phyloP scores from a whole-genome alignment of 1,284 basidiomycete species.

The Meripilus lineatus region DNA sequence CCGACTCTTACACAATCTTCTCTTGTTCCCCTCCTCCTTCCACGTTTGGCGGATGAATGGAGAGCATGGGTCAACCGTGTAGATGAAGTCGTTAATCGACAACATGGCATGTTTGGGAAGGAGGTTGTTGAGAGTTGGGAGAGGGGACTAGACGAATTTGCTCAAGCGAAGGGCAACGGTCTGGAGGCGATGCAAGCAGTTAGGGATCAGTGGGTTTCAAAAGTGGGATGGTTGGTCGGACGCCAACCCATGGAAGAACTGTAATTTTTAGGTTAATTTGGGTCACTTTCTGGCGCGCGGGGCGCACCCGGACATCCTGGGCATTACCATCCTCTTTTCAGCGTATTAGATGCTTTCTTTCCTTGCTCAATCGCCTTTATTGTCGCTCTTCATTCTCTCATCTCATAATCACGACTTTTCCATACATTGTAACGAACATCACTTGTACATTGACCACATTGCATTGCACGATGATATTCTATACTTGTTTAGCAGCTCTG shows the following conservation, averaged over 20 bases:
- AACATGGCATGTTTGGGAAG: slow-evolving; percentile 73
- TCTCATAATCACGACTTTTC: too few species aligned
- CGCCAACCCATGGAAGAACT: slow-evolving; percentile 54
- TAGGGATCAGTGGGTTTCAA: slow-evolving; percentile 64
- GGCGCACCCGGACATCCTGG: too few species aligned
- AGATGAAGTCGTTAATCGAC: slow-evolving; percentile 61
- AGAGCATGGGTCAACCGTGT: slow-evolving; percentile 67
- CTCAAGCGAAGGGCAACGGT: slow-evolving; percentile 45
- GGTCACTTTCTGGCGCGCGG: too few species aligned
- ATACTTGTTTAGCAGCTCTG: too few species aligned
- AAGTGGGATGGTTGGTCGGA: slow-evolving; percentile 75
- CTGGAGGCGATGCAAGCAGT: slow-evolving; percentile 50
- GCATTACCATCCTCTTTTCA: too few species aligned
- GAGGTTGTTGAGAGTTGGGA: slow-evolving; percentile 67
- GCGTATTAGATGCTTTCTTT: too few species aligned
- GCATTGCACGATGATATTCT: too few species aligned
- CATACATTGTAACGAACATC: too few species aligned
- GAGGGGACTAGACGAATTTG: slow-evolving; percentile 59
- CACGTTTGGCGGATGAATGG: slow-evolving; percentile 69
- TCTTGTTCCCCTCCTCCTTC: slow-evolving; percentile 50
- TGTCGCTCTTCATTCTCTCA: too few species aligned
- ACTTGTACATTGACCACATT: too few species aligned
- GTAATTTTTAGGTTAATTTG: slow-evolving; percentile 9
- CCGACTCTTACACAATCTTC: slow-evolving; percentile 58
- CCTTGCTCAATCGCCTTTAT: too few species aligned